These are phyloP conservation scores for Erysimum cheiri DNA, from an alignment of 441 rosid species.

Conservation along the genomic window DNA sequence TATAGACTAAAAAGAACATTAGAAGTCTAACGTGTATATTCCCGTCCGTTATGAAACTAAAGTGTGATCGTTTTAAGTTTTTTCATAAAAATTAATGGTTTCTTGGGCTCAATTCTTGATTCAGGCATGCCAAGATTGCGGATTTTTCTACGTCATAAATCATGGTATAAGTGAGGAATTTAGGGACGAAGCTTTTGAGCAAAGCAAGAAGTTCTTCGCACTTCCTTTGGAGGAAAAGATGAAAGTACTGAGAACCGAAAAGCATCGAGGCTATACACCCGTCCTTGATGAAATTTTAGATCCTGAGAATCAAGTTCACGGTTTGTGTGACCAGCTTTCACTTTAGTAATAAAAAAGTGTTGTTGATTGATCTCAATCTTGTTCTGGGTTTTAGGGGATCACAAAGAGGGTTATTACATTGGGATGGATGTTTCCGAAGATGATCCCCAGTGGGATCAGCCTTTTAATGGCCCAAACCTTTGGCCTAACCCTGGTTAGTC, in stretches of 20 bases:
- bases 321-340: constrained; percentile 8
- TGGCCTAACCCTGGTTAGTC: neutral
- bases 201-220: neutral
- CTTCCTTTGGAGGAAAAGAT: neutral
- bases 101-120: no score
- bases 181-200: neutral
- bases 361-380: constrained; percentile 3
- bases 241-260: neutral
- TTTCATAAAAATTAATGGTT: no score
- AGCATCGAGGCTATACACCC: neutral
- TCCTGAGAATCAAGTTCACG: constrained; percentile 4
- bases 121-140: constrained; percentile 25
- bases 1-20: no score
- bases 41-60: no score
- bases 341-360: neutral
- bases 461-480: constrained; percentile 50
- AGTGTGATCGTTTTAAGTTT: no score
- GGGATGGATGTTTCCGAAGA: constrained; percentile 70
- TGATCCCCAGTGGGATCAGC: constrained; percentile 60
- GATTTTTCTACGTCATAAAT: constrained; percentile 9
- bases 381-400: constrained; percentile 57
- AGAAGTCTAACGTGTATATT: no score
- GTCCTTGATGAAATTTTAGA: no score
- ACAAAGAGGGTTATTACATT: constrained; percentile 57
- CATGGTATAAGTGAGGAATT: constrained; percentile 24